Conservation (phyloP, 768 basidiomycete species). For the Tulasnella sp. region DNA sequence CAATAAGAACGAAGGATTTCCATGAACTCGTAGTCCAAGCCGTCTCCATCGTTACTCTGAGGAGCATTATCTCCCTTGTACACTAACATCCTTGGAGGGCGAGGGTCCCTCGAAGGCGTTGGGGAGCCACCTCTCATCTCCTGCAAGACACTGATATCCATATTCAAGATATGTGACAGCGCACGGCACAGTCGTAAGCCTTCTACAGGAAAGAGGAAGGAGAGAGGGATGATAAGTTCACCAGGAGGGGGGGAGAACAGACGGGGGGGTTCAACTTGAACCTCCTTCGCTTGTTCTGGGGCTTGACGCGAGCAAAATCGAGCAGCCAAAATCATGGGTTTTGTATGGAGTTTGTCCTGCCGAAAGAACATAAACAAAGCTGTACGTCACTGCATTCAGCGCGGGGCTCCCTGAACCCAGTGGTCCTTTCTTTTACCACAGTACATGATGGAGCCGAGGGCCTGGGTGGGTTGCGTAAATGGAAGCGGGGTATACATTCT, state of each 20-base stretch:
- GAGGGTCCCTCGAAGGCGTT: not conserved
- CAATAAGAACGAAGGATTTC: not conserved
- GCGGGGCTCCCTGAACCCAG: too few species aligned
- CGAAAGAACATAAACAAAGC: too few species aligned
- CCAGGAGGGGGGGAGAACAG: not conserved
- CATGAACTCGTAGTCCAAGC: not conserved
- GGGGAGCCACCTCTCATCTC: not conserved
- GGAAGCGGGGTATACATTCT: too few species aligned
- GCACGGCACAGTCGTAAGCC: not conserved
- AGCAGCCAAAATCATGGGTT: too few species aligned
- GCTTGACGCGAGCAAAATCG: too few species aligned
- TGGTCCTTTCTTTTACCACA: too few species aligned
- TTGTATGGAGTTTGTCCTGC: too few species aligned
- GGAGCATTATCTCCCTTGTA: not conserved
- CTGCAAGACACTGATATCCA: not conserved
- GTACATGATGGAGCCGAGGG: too few species aligned
- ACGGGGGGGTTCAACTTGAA: too few species aligned
- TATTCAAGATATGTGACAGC: not conserved
- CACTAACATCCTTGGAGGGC: not conserved
- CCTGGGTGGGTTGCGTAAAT: too few species aligned
- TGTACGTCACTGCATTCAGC: too few species aligned
- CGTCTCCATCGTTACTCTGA: not conserved
- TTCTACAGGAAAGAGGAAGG: not conserved
- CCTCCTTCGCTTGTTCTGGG: too few species aligned
- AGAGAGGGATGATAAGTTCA: not conserved